Base-by-base conservation (phyloP, 345 rosid genomes). In the Noccaea bulbosa region DNA sequence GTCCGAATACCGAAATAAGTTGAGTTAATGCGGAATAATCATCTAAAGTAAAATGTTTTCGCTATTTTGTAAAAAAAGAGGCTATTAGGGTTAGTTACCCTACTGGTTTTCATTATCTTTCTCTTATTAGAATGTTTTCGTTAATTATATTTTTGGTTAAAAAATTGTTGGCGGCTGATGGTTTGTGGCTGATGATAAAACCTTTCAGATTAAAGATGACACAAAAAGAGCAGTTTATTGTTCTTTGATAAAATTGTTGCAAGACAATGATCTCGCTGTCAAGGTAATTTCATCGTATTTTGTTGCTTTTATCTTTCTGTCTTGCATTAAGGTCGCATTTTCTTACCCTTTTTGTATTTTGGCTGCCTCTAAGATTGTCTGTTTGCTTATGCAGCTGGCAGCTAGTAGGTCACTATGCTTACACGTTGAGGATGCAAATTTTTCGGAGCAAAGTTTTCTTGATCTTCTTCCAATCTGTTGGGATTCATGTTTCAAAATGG, bases 361-460 rank as follows among this genome's bases (percentile, higher is more conserved):
- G 44, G 76, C 77, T 39, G 72, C 46, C 64, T 67, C 78, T 85
- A 78, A 77, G 52, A 24, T 78, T 41, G 61, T 77, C 35, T 63
- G 67, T 77, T 78, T 76, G 8, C 69, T 75, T 72, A 64, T 79
- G 65, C 73, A 94, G 99, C 85, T 94, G 82, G 99, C 98, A 77
- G 98, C 99, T 70, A 91, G 98, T 78, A 84, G 99, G 55, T 86
- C 99, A 56, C 76, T 91, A 81, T 94, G 93, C 85, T 82, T 77
- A 56, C 95, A 94, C 71, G 75, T 94, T 59, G 98, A 94, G 81
- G 99, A 94, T 84, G 95, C 99, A 40, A 91, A 91, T 80, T 94
- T 94, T 56, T 83, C 91, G 41, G 88, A 89, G 71, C 78, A 58
- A 65, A 83, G 79, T 62, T 94, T 94, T 73, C 64, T 74, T 32